Conservation (phyloP, 768 basidiomycete species). For the Favolaschia claudopus region DNA sequence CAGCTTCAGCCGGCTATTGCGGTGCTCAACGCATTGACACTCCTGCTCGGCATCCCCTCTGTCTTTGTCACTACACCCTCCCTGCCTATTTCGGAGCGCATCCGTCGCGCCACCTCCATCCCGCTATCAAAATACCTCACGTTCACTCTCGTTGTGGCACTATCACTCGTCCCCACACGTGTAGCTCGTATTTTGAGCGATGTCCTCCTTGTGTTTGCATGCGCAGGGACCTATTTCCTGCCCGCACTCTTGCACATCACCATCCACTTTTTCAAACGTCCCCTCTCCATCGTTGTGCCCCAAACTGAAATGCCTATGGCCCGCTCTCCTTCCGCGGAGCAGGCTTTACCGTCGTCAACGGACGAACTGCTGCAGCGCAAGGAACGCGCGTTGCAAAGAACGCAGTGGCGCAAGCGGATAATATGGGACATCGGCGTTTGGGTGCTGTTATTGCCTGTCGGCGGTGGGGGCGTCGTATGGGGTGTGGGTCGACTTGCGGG, state of each 20-base stretch:
- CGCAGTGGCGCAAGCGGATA: slow-evolving; percentile 73
- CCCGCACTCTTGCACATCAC: slow-evolving; percentile 84
- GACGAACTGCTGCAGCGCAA: slow-evolving; percentile 87
- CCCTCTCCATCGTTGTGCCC: slow-evolving; percentile 83
- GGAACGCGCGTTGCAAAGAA: slow-evolving; percentile 82
- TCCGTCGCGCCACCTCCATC: slow-evolving; percentile 49
- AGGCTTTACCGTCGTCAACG: slow-evolving; percentile 35
- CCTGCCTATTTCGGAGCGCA: slow-evolving; percentile 53
- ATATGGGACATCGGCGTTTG: slow-evolving; percentile 88
- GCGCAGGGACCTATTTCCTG: slow-evolving; percentile 66
- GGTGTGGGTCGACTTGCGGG: slow-evolving; percentile 57
- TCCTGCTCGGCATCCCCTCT: slow-evolving; percentile 66
- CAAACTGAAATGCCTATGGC: slow-evolving; percentile 43
- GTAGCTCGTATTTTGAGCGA: slow-evolving; percentile 54
- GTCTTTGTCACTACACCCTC: slow-evolving; percentile 64
- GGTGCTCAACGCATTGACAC: slow-evolving; percentile 55
- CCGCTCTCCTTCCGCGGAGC: slow-evolving; percentile 26
- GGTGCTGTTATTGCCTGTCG: slow-evolving; percentile 69
- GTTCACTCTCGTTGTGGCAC: slow-evolving; percentile 47
- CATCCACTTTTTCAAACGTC: slow-evolving; percentile 85
- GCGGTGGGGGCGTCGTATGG: slow-evolving; percentile 65
- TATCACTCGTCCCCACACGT: slow-evolving; percentile 54
- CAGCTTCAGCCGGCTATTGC: slow-evolving; percentile 45
- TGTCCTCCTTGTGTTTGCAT: slow-evolving; percentile 55
- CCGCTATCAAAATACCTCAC: slow-evolving; percentile 55